Conservation (phyloP, 805 yeast species). For the Candida xiaguanensis region DNA sequence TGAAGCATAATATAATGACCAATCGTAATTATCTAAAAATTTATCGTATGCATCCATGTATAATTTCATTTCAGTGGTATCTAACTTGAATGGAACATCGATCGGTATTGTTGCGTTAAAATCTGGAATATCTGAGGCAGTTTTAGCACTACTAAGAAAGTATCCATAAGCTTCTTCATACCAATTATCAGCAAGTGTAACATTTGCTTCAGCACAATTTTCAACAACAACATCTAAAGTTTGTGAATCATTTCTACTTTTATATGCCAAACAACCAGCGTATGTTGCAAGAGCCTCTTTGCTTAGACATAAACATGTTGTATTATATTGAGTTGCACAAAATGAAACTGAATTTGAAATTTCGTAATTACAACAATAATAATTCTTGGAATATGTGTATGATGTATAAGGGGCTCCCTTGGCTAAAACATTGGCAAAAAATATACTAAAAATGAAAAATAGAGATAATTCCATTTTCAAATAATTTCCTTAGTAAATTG, state of each 20-base stretch:
- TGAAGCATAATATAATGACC: constrained; percentile 31
- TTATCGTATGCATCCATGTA: constrained; percentile 13
- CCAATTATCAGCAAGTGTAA: constrained; percentile 18
- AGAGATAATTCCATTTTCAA: no score
- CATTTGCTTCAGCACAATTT: constrained; percentile 18
- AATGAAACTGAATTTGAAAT: constrained; percentile 3
- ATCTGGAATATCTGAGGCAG: constrained; percentile 16
- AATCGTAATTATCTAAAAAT: constrained; percentile 21
- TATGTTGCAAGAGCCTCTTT: constrained; percentile 22
- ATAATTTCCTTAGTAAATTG: no score
- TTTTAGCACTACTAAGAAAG: constrained; percentile 15
- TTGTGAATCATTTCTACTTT: constrained; percentile 17
- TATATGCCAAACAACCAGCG: no score
- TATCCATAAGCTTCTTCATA: constrained; percentile 13
- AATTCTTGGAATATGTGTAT: not conserved
- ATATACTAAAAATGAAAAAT: no score
- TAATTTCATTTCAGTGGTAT: constrained; percentile 11
- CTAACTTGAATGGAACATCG: constrained; percentile 24
- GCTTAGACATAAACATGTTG: constrained; percentile 22
- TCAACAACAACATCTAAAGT: constrained; percentile 14
- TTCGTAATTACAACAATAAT: constrained; percentile 5
- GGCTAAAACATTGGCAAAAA: not conserved
- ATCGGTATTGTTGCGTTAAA: constrained; percentile 20
- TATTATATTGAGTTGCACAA: constrained; percentile 3
- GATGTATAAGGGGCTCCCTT: not conserved